These are phyloP conservation scores for Fraxinus angustifolia DNA, from an alignment of 305 asterid genomes.

Conservation along the genomic window DNA sequence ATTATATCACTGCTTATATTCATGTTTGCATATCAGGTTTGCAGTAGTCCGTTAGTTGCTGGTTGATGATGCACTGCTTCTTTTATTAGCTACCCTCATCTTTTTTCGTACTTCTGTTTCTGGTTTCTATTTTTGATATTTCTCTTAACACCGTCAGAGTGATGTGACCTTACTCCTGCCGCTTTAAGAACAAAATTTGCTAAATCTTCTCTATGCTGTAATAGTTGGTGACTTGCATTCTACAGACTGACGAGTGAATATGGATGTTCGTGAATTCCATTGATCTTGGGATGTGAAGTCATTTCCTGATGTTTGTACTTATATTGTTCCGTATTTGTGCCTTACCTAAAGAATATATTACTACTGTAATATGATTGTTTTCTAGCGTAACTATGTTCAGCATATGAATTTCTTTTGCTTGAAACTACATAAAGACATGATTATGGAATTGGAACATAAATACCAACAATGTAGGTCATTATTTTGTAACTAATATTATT, in stretches of 20 bases:
- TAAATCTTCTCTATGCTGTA: neutral
- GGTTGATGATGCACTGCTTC: neutral
- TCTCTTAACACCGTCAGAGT: neutral
- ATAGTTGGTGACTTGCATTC: neutral
- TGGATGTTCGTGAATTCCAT: neutral
- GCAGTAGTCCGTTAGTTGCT: neutral
- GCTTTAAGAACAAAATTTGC: neutral
- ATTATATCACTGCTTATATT: neutral
- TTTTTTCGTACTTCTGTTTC: neutral
- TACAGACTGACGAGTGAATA: neutral
- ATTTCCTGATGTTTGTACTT: neutral
- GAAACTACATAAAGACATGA: neutral
- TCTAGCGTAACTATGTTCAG: neutral
- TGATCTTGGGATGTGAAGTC: neutral
- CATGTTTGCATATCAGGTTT: neutral
- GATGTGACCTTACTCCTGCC: neutral
- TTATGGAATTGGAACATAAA: neutral
- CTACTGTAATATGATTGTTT: neutral
- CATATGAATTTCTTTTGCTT: neutral
- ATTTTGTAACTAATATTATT: neutral
- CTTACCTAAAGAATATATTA: neutral
- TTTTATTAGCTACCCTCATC: neutral
- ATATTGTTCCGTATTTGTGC: neutral
- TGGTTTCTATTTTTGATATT: neutral
- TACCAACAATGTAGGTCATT: neutral